phyloP scores from a whole-genome alignment of 2,329 filamentous ascomycete species.

The Aspergillus sp. region DNA sequence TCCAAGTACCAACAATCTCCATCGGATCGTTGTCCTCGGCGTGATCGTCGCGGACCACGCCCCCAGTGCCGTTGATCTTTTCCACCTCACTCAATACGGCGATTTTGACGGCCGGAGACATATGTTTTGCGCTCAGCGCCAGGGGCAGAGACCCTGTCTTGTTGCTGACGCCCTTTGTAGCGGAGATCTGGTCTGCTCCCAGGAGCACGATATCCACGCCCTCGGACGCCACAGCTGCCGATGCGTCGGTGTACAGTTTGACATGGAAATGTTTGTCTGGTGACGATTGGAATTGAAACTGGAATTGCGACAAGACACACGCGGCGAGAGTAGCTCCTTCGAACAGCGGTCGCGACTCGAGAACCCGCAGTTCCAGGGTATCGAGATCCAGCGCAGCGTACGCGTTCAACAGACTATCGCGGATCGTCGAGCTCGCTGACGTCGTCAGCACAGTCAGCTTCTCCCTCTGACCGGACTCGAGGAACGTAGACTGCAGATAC shows the following conservation, averaged over 20 bases:
- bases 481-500: constrained; percentile 22
- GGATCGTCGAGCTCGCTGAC: constrained; percentile 63
- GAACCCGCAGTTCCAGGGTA: constrained; percentile 54
- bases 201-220: constrained; percentile 59
- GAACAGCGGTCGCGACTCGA: constrained; percentile 66
- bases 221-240: constrained; percentile 52
- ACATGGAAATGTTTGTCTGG: constrained; percentile 36
- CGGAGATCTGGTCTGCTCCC: constrained; percentile 62
- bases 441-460: constrained; percentile 56
- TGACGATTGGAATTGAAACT: constrained; percentile 17
- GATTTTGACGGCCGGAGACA: constrained; percentile 47
- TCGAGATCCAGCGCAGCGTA: constrained; percentile 32
- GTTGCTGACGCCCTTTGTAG: constrained; percentile 60
- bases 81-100: constrained; percentile 59
- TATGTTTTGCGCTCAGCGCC: constrained; percentile 53
- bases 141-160: constrained; percentile 64
- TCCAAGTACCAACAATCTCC: constrained; percentile 54
- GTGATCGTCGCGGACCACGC: constrained; percentile 46
- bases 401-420: constrained; percentile 45
- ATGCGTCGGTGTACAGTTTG: constrained; percentile 59
- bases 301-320: constrained; percentile 24
- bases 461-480: constrained; percentile 3
- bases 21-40: constrained; percentile 53
- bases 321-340: constrained; percentile 61
- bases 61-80: constrained; percentile 55